phyloP scores from a whole-genome alignment of 1,139 yeast species.

The Debaryomycetaceae sp. region DNA sequence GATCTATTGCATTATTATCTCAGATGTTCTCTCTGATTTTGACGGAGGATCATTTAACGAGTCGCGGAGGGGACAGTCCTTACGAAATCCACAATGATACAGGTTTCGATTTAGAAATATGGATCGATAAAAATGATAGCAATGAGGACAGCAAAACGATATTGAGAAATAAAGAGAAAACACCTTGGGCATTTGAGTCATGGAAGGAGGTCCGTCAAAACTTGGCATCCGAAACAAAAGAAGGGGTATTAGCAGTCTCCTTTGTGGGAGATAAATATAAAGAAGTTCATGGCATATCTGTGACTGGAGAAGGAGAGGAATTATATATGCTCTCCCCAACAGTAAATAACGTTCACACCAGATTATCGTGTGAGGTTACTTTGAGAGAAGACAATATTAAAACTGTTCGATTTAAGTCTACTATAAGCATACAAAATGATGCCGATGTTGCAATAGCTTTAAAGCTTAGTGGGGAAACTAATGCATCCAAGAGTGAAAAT shows the following conservation, averaged over 20 bases:
- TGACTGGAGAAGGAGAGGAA: conserved; percentile 83
- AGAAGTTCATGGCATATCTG: conserved; percentile 54
- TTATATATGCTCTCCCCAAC: conserved; percentile 67
- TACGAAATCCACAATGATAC: conserved; percentile 81
- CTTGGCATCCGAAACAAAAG: conserved; percentile 60
- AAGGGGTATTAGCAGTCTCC: conserved; percentile 59
- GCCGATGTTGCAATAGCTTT: conserved; percentile 60
- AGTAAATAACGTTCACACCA: conserved; percentile 58
- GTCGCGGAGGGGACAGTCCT: conserved; percentile 82
- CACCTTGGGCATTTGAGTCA: conserved; percentile 93
- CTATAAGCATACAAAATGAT: conserved; percentile 66
- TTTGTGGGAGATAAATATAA: conserved; percentile 55
- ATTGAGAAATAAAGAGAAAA: conserved; percentile 47
- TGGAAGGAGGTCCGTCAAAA: conserved; percentile 87
- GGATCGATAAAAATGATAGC: conserved; percentile 52
- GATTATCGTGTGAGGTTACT: conserved; percentile 68
- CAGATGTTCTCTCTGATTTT: conserved; percentile 60
- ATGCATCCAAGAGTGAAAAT: conserved; percentile 15
- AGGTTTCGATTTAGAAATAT: conserved; percentile 71
- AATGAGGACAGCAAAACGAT: conserved; percentile 18
- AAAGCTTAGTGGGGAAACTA: conserved; percentile 22
- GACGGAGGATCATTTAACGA: conserved; percentile 50
- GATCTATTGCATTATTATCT: conserved; percentile 74
- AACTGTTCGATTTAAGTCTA: conserved; percentile 68
- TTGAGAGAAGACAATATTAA: conserved; percentile 78